Evolutionary conservation across 768 basidiomycete genomes (phyloP), one percentile per base, ranked within the genome.

Genomic region (Hysterangium stoloniferum): DNA sequence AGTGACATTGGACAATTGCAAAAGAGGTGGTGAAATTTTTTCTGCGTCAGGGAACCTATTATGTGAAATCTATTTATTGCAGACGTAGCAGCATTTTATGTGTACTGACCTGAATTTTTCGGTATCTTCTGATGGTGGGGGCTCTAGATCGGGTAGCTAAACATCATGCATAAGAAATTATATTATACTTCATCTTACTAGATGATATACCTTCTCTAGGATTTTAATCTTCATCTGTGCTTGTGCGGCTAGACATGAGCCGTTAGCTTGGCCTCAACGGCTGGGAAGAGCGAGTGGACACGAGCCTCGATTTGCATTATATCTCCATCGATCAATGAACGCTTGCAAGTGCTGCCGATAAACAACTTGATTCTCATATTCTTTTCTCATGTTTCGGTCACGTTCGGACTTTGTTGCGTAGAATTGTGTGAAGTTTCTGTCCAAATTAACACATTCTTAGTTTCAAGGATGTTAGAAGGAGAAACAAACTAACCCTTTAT

Each of bases 351-450:
- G 91, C 60, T 87, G 86, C 49, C 96, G 78, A 64, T 98, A 98
- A 8, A 87, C 85, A 78, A 96, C 82, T 67, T 99, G 96, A 0
- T 91, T 74, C 29, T 98, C 95, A 66, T 98, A 99, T 65, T 98
- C 95, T 67, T 92, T 93, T 35, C 80, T 80, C 66, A 94, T 69
- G 61, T 93, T 93, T 53, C 82, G 81, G 58, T 92, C 87, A 24
- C 96, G 84, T 62, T 98, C 96, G 4, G 86, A 88, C 69, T 98
- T 97, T 19, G 95, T 98, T 1, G 95, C 94, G 64, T 99, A 98
- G 76, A 99, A 98, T 65, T 98, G 94, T 1, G 88, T 83, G 67
- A 98, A 99, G 70, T 98, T 98, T 52, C 87, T 90, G 57, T 2
- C 36, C n/a, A 4, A 31, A 35, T 38, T 20, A 7, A 9, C 6